Percentiles rank a stretch among this genome's conserved stretches.
These are phyloP conservation scores for Rhynchosporium secalis DNA, from an alignment of 2,329 filamentous ascomycete species.

Conservation along the genomic window DNA sequence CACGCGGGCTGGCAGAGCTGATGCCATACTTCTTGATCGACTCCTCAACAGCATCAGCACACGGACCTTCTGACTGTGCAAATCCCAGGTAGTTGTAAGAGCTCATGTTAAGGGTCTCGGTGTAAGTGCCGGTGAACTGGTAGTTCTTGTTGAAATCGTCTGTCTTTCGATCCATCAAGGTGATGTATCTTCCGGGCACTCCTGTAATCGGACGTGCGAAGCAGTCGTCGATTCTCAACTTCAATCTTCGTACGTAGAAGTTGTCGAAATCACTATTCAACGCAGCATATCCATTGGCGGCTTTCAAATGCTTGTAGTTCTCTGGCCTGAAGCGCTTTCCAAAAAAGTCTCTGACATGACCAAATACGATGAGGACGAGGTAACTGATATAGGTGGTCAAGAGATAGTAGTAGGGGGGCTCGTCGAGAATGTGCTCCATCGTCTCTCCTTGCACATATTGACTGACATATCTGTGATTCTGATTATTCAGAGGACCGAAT, in stretches of 20 bases:
- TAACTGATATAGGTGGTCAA: constrained; percentile 99
- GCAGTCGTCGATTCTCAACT: constrained; percentile 94
- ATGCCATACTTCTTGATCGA: constrained; percentile 83
- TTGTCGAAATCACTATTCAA: constrained; percentile 98
- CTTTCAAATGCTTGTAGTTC: constrained; percentile 76
- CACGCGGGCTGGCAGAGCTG: constrained; percentile 76
- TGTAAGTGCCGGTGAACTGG: constrained; percentile 83
- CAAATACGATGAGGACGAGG: constrained; percentile 90
- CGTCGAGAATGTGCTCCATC: constrained; percentile 83
- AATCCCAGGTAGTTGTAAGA: constrained; percentile 99
- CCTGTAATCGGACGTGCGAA: constrained; percentile 91
- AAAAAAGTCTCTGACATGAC: constrained; percentile 95
- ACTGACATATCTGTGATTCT: constrained; percentile 85
- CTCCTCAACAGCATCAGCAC: constrained; percentile 89
- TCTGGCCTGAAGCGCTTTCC: constrained; percentile 91
- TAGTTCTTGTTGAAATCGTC: constrained; percentile 91
- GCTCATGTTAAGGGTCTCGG: constrained; percentile 96
- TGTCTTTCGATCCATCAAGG: constrained; percentile 84
- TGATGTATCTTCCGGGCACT: constrained; percentile 92
- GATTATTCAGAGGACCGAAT: constrained; percentile 81
- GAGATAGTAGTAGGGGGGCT: constrained; percentile 94
- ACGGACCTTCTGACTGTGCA: constrained; percentile 94
- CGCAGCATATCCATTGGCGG: constrained; percentile 86
- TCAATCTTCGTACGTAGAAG: constrained; percentile 91
- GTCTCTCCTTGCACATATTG: constrained; percentile 80